Evolutionary conservation across 164 flowering plant species (phyloP).

Genomic region (Brasenia schreberi): DNA sequence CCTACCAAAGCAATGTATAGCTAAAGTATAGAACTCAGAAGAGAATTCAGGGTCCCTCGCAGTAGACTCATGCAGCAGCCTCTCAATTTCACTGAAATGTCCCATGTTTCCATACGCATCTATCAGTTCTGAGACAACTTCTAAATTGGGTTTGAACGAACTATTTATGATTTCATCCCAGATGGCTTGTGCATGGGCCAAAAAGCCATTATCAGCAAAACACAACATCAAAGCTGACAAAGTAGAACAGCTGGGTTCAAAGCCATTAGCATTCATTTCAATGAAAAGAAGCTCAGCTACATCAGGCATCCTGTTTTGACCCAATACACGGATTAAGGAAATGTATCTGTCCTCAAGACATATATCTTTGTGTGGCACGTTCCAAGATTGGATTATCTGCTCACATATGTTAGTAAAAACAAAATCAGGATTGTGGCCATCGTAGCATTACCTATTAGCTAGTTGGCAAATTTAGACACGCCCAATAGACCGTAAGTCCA

Average conservation of each 20-base stretch:
- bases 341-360: slow-evolving; percentile 12
- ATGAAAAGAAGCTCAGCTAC: slow-evolving; percentile 22
- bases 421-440: background rate
- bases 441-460: too few species aligned
- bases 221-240: slow-evolving; percentile 42
- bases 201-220: slow-evolving; percentile 43
- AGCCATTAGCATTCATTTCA: slow-evolving; percentile 29
- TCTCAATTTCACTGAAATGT: slow-evolving; percentile 27
- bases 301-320: slow-evolving; percentile 19
- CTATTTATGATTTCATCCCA: slow-evolving; percentile 61
- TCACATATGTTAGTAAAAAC: slow-evolving; percentile 3
- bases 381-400: slow-evolving; percentile 17
- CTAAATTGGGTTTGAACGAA: slow-evolving; percentile 32
- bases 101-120: slow-evolving; percentile 39
- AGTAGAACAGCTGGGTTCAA: slow-evolving; percentile 15
- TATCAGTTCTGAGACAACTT: slow-evolving; percentile 34
- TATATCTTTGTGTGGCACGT: slow-evolving; percentile 5
- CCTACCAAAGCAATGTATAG: slow-evolving; percentile 59
- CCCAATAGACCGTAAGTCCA: too few species aligned
- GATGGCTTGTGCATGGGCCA: slow-evolving; percentile 25
- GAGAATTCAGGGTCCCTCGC: slow-evolving; percentile 21
- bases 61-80: slow-evolving; percentile 30
- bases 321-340: slow-evolving; percentile 12
- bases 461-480: too few species aligned
- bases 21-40: slow-evolving; percentile 29